Conservation (phyloP, 2,329 filamentous ascomycete genomes). For the Cyphellophora attinorum region DNA sequence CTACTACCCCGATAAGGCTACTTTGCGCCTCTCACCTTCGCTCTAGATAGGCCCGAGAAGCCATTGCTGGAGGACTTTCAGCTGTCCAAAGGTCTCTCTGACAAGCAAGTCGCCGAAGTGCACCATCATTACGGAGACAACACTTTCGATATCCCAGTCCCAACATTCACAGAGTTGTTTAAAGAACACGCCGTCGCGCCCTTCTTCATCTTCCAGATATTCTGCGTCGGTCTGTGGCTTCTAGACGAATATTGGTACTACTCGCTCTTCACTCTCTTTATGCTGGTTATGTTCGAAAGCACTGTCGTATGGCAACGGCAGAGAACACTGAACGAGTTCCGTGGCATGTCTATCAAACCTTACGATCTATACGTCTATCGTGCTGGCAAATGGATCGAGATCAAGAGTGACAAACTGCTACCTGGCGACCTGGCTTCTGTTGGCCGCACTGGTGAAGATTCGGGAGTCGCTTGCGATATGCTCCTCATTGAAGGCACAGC, state of each 20-base stretch:
- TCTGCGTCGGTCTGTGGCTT: constrained; percentile 97
- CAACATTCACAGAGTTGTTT: constrained; percentile 90
- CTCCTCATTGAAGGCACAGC: constrained; percentile 86
- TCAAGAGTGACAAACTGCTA: constrained; percentile 81
- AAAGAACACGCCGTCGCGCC: constrained; percentile 97
- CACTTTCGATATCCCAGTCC: constrained; percentile 94
- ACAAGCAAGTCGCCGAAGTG: constrained; percentile 67
- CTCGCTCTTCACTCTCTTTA: constrained; percentile 95
- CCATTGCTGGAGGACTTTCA: constrained; percentile 72
- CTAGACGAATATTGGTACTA: constrained; percentile 99
- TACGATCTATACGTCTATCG: constrained; percentile 91
- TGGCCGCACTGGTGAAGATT: constrained; percentile 88
- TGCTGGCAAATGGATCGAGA: constrained; percentile 76
- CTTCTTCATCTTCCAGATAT: constrained; percentile 98
- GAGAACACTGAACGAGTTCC: constrained; percentile 89
- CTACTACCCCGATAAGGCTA: constrained; percentile 59
- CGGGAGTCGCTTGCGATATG: constrained; percentile 96
- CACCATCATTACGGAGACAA: constrained; percentile 93
- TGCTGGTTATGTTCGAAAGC: constrained; percentile 95
- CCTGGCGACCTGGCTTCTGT: constrained; percentile 92
- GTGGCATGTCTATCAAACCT: constrained; percentile 98
- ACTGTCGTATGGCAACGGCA: constrained; percentile 99
- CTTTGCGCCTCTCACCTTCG: constrained; percentile 77
- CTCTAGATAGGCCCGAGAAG: constrained; percentile 76
- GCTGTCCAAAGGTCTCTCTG: constrained; percentile 63